A percentile compares a stretch with the other conserved stretches of the same genome.
Conservation (phyloP, 306 rosid species). For the Abrus precatorius region DNA sequence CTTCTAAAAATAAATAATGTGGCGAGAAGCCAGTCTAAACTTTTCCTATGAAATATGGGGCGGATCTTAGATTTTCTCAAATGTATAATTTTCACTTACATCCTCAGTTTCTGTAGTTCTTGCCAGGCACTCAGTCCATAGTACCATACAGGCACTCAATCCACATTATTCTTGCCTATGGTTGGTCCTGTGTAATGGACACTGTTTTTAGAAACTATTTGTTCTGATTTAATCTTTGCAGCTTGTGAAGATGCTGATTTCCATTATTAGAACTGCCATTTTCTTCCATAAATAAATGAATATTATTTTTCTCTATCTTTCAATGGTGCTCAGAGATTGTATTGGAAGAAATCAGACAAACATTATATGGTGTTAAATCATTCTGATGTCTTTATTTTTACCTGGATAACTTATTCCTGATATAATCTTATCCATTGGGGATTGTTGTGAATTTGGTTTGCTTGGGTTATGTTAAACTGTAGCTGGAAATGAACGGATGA, state of each 20-base stretch:
- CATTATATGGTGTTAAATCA: not conserved
- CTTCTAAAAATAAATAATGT: no score
- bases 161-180: not conserved
- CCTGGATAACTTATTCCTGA: not conserved
- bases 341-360: conserved; percentile 4
- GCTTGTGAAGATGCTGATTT: conserved; percentile 3
- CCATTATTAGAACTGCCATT: not conserved
- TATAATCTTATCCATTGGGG: not conserved
- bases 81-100: no score
- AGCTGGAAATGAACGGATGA: not conserved
- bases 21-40: no score
- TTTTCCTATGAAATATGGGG: no score
- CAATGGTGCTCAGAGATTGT: not conserved
- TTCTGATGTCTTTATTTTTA: conserved; percentile 15
- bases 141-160: no score
- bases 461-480: conserved; percentile 19
- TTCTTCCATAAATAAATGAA: conserved; percentile 17
- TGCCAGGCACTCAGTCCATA: no score
- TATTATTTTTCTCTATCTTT: not conserved
- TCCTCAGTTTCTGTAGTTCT: no score
- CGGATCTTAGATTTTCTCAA: no score
- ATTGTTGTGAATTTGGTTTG: conserved; percentile 36
- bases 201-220: not conserved
- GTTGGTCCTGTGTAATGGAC: not conserved
- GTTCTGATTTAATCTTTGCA: not conserved